Evolutionary conservation across 2,329 filamentous ascomycete species (phyloP), one percentile per base, ranked within the genome.

Genomic region (Volutella citrinella): DNA sequence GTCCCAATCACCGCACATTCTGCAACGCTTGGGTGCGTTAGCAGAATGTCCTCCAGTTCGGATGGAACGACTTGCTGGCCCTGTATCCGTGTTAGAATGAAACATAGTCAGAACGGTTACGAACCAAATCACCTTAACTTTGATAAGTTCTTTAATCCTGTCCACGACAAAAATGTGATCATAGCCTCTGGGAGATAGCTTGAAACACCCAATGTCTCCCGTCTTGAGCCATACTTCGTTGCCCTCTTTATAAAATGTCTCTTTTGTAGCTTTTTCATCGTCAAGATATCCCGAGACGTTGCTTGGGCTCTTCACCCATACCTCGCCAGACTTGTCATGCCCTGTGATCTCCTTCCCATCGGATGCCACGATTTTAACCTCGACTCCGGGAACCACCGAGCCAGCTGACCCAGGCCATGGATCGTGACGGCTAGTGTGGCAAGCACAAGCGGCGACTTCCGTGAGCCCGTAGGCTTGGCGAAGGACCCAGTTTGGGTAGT

Each of bases 131-230:
- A 81, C 80, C 68, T 85, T 86, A 54, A 86, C 82, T 56, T 87
- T 87, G 63, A 87, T 87, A 28, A 86, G 64, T 54, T 87, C 77
- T 48, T 76, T 72, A 37, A 70, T 59, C 12, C 88, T 78, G 56
- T 95, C 89, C 2, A 88, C 83, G 38, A 95, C 84, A 55, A 87
- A 82, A 28, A 95, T 56, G 54, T 95, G 89, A 59, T 95, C 87
- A 45, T 82, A 66, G 4, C 86, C 87, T 2, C 68, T 66, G 0
- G 76, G 72, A 7, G 77, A 67, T 50, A 75, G 72, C 4, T 72
- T 70, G 11, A 93, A 66, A 4, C 90, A 66, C 0, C 83, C 87
- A 56, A 93, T 86, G 52, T 95, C 89, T 7, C 89, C 89, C 0
- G 89, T 95, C 22, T 76, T 77, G 70, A 94, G 78, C 77, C 87